Percentiles rank a stretch among this genome's conserved stretches.
phyloP scores from a whole-genome alignment of 75 land plant species.

The Ceratopteris richardii region DNA sequence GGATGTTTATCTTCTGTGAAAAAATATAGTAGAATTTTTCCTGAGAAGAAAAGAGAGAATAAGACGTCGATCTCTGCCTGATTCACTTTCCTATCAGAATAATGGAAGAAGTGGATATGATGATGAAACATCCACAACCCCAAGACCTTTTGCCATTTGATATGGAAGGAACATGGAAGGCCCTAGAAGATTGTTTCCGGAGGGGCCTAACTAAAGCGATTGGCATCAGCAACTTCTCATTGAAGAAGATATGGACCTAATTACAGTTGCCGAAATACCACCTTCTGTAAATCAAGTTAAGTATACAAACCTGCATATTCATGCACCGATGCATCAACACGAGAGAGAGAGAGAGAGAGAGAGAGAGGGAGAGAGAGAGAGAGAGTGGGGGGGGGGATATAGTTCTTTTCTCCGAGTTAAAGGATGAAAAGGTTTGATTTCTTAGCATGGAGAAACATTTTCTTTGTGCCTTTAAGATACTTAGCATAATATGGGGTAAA shows the following conservation, averaged over 20 bases:
- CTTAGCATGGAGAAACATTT: too few species aligned
- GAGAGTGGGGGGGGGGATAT: too few species aligned
- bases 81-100: slow-evolving; percentile 70
- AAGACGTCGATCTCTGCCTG: slow-evolving; percentile 63
- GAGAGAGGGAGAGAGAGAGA: too few species aligned
- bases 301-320: too few species aligned
- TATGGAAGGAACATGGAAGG: slow-evolving; percentile 35
- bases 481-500: too few species aligned
- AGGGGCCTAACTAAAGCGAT: slow-evolving; percentile 39
- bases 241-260: slow-evolving; percentile 25
- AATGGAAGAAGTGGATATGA: slow-evolving; percentile 20
- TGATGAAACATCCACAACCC: not conserved
- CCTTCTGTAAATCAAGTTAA: slow-evolving; percentile 59
- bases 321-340: too few species aligned
- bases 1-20: too few species aligned
- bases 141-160: slow-evolving; percentile 36
- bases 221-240: slow-evolving; percentile 58
- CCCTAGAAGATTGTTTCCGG: slow-evolving; percentile 39
- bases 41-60: too few species aligned
- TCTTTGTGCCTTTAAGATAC: too few species aligned
- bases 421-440: too few species aligned
- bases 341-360: too few species aligned
- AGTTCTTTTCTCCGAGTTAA: too few species aligned
- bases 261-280: slow-evolving; percentile 33
- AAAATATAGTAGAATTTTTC: slow-evolving; percentile 41